Evolutionary conservation across 192 early-diverging fungal genomes (phyloP).

Genomic region (Allomyces macrogynus): DNA sequence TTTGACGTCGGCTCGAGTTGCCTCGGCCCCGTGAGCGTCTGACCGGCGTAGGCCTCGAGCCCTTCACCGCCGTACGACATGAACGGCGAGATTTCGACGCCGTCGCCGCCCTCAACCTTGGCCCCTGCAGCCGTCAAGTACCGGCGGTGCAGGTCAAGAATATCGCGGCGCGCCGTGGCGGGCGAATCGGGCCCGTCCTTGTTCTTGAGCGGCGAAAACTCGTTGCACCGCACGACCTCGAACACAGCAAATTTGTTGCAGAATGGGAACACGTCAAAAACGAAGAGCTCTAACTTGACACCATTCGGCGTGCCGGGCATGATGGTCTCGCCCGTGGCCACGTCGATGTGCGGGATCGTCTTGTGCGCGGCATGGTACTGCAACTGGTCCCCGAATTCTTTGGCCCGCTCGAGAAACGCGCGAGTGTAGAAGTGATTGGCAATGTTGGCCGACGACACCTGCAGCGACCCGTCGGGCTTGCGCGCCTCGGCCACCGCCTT

Average conservation of each 20-base stretch:
- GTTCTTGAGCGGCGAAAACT: constrained; percentile 97
- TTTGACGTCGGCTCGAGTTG: constrained; percentile 9
- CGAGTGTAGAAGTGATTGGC: constrained; percentile 95
- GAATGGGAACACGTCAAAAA: constrained; percentile 97
- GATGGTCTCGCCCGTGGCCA: constrained; percentile 45
- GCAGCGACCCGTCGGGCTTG: constrained; percentile 46
- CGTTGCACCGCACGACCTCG: constrained; percentile 76
- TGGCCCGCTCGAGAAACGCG: constrained; percentile 69
- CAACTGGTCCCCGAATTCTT: constrained; percentile 57
- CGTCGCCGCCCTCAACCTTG: constrained; percentile 26
- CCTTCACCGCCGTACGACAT: constrained; percentile 89
- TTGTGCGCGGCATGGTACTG: constrained; percentile 96
- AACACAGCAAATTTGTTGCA: constrained; percentile 73
- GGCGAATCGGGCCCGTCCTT: constrained; percentile 79
- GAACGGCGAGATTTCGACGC: constrained; percentile 72
- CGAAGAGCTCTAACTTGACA: constrained; percentile 97
- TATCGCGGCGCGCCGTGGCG: constrained; percentile 77
- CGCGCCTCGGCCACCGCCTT: constrained; percentile 39
- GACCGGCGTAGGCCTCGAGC: constrained; percentile 52
- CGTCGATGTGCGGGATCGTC: constrained; percentile 84
- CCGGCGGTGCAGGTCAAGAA: constrained; percentile 65
- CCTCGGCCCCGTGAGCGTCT: constrained; percentile 41
- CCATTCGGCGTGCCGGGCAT: constrained; percentile 68
- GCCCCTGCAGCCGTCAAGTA: constrained; percentile 76
- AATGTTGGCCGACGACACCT: constrained; percentile 88